phyloP scores from a whole-genome alignment of 768 basidiomycete species.

The Dioszegia aurantiaca region DNA sequence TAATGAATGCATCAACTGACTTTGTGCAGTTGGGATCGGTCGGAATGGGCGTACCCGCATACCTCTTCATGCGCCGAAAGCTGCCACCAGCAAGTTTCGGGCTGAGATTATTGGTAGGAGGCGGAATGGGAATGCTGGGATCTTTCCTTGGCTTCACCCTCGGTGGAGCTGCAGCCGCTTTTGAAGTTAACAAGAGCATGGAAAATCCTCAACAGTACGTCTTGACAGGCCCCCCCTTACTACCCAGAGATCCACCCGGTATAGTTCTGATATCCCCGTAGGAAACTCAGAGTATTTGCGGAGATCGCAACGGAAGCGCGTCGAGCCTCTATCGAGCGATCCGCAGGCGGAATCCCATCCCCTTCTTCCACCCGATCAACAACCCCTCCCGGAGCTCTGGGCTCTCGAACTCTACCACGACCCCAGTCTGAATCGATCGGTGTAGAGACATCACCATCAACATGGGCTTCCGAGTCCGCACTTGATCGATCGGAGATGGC shows the following conservation, averaged over 20 bases:
- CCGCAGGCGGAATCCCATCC: not conserved
- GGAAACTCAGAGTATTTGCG: slow-evolving; percentile 36
- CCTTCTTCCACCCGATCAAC: not conserved
- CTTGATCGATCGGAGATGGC: slow-evolving; percentile 10
- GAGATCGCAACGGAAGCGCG: slow-evolving; percentile 28
- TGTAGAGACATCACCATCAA: slow-evolving; percentile 2
- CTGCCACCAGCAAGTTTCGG: slow-evolving; percentile 19
- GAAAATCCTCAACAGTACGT: slow-evolving; percentile 34
- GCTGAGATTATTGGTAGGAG: slow-evolving; percentile 6
- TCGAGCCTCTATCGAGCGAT: slow-evolving; percentile 14
- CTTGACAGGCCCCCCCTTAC: not conserved
- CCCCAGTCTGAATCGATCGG: slow-evolving; percentile 1
- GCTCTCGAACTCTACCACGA: not conserved
- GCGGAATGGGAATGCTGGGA: slow-evolving; percentile 26
- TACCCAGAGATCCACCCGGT: not conserved
- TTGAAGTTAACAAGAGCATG: slow-evolving; percentile 40
- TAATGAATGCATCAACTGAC: too few relatives aligned
- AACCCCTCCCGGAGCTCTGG: not conserved
- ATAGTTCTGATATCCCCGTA: not conserved
- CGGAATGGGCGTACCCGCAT: slow-evolving; percentile 10
- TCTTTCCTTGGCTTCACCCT: slow-evolving; percentile 37
- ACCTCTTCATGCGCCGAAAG: slow-evolving; percentile 16
- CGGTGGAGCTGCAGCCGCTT: slow-evolving; percentile 32
- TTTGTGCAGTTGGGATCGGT: slow-evolving; percentile 11
- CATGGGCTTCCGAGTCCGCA: slow-evolving; percentile 7